A percentile compares a stretch with the other conserved stretches of the same genome.
phyloP scores from a whole-genome alignment of 2,329 filamentous ascomycete species.

The Colletotrichum tropicale region DNA sequence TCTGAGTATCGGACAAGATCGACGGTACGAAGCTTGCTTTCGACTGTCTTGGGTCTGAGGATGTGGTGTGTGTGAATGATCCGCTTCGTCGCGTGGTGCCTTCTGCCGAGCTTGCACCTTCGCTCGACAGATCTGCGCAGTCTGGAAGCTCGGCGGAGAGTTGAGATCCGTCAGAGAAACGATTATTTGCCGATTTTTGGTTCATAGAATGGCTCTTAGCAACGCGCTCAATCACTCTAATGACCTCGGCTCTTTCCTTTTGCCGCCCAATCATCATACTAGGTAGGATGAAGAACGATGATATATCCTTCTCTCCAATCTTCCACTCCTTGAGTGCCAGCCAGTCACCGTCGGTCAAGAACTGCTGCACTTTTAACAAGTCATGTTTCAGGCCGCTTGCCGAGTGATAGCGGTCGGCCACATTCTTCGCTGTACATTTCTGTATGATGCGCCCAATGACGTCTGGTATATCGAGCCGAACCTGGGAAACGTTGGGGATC shows the following conservation, averaged over 20 bases:
- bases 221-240: conserved; percentile 78
- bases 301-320: conserved; percentile 84
- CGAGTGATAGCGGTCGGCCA: conserved; percentile 88
- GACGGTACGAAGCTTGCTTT: conserved; percentile 46
- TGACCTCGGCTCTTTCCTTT: conserved; percentile 71
- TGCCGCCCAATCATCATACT: conserved; percentile 80
- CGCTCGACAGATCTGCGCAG: conserved; percentile 60
- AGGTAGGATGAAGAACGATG: conserved; percentile 89
- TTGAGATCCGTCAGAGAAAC: conserved; percentile 58
- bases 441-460: conserved; percentile 83
- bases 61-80: conserved; percentile 51
- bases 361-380: conserved; percentile 72
- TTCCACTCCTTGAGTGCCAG: conserved; percentile 74
- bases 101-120: conserved; percentile 63
- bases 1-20: conserved; percentile 42
- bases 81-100: conserved; percentile 53
- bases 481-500: conserved; percentile 76
- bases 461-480: conserved; percentile 84
- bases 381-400: conserved; percentile 86
- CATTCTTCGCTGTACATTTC: conserved; percentile 89
- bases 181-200: conserved; percentile 44
- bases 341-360: conserved; percentile 77
- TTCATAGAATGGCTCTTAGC: conserved; percentile 65
- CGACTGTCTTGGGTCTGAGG: conserved; percentile 43
- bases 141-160: conserved; percentile 56